Evolutionary conservation across 305 asterid genomes (phyloP).

Genomic region (Solanum chacoense): DNA sequence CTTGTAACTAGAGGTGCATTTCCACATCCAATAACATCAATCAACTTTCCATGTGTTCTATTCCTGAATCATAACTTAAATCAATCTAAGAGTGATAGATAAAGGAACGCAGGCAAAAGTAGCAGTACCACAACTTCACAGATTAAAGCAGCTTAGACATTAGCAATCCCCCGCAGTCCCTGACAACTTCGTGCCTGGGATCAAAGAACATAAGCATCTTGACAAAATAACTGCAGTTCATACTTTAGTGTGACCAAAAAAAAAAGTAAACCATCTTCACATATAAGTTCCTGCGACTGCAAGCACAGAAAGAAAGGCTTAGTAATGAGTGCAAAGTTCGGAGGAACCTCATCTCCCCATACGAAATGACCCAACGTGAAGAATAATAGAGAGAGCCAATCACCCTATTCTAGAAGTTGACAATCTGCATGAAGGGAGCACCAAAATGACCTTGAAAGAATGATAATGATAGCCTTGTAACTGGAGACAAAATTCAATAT

Average conservation of each 20-base stretch:
- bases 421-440: neutral
- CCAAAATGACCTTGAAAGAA: neutral
- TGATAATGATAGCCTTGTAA: neutral
- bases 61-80: neutral
- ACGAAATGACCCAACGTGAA: neutral
- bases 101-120: neutral
- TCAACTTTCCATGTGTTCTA: neutral
- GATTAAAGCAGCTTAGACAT: neutral
- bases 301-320: neutral
- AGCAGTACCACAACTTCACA: neutral
- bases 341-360: neutral
- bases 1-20: neutral
- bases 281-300: neutral
- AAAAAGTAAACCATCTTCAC: neutral
- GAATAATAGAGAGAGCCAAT: neutral
- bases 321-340: neutral
- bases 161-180: neutral
- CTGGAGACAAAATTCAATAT: neutral
- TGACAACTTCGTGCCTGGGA: neutral
- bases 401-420: neutral
- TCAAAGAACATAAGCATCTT: neutral
- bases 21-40: neutral
- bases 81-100: neutral
- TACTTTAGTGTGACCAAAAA: neutral
- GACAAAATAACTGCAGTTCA: neutral